Base-by-base conservation (phyloP, 1,284 basidiomycete species). In the Ganoderma sinense region DNA sequence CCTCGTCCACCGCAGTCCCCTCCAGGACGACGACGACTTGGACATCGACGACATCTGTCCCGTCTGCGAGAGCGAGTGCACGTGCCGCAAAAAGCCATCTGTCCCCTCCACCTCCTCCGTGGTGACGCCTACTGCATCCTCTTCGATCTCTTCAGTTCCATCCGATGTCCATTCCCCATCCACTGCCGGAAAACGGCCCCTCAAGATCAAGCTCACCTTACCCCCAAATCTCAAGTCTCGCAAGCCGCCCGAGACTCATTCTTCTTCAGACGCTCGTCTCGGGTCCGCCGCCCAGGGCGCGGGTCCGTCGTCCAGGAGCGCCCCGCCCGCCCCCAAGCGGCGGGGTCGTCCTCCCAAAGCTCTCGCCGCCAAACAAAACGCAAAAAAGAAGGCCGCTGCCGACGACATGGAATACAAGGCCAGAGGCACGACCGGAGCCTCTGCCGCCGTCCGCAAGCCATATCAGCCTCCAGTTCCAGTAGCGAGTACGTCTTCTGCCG, bases 21-120 rank as follows among this genome's bases (percentile, higher is more conserved):
- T 71, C 20, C 72, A 59, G 77, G 86, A 87, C 83, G 90, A 92
- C 66, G 83, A 84, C 79, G 91, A 94, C 85, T 86, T 88, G 88
- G 90, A 93, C 79, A 92, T 94, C 71, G 87, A 89, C 88, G 90
- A 93, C 80, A 93, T 94, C 71, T 94, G 93, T 80, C 92, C 91
- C 23, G 91, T 94, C 73, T 94, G 93, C 91, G 93, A 94, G 85
- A 90, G 91, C 78, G 90, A 93, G 77, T 94, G 93, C 84, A 94
- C 91, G 45, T 94, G 93, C 84, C 80, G 77, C 76, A 81, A 82
- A 85, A 84, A 82, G 67, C 67, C 71, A 45, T 69, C 70, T 68
- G 67, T 71, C 66, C 70, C 74, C 62, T 79, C 68, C 77, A 80
- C 69, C 72, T 70, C 74, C 59, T 79, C 68, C 78, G 80, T 69